Evolutionary conservation across 495 filamentous ascomycete species (phyloP).

Genomic region (Lasiosphaeria ovina): DNA sequence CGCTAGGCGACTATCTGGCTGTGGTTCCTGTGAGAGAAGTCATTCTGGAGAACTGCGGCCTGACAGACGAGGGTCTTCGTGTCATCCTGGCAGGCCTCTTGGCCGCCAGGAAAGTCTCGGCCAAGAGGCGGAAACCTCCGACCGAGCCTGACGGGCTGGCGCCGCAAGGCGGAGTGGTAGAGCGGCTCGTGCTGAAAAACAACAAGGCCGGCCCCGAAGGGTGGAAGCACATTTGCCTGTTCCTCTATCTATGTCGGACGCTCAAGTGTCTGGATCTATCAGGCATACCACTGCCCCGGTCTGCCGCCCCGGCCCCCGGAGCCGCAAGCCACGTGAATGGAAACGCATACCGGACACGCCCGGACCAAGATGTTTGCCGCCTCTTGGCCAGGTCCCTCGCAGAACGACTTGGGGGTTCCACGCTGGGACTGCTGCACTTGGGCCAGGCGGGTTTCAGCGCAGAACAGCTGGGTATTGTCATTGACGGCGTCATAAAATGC

Average conservation of each 20-base stretch:
- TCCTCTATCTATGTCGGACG: conserved; percentile 84
- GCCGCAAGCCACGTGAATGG: neutral
- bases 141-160: conserved; percentile 32
- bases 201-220: conserved; percentile 85
- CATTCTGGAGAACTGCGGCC: conserved; percentile 77
- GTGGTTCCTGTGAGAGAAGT: conserved; percentile 86
- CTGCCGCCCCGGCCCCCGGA: conserved; percentile 10
- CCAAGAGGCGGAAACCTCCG: conserved; percentile 40
- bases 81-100: conserved; percentile 84
- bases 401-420: conserved; percentile 69
- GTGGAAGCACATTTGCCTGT: conserved; percentile 88
- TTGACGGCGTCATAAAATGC: conserved; percentile 72
- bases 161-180: conserved; percentile 66
- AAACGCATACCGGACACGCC: conserved; percentile 12
- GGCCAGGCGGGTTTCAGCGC: conserved; percentile 71
- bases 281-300: conserved; percentile 74
- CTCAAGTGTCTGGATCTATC: conserved; percentile 84
- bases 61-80: conserved; percentile 82
- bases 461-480: conserved; percentile 66
- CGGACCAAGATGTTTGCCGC: conserved; percentile 31
- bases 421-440: conserved; percentile 81
- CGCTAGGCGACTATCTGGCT: conserved; percentile 89
- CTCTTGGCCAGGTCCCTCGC: conserved; percentile 71
- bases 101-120: conserved; percentile 66
- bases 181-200: conserved; percentile 86